phyloP scores from a whole-genome alignment of 768 basidiomycete genomes.

The Collybia sp. region DNA sequence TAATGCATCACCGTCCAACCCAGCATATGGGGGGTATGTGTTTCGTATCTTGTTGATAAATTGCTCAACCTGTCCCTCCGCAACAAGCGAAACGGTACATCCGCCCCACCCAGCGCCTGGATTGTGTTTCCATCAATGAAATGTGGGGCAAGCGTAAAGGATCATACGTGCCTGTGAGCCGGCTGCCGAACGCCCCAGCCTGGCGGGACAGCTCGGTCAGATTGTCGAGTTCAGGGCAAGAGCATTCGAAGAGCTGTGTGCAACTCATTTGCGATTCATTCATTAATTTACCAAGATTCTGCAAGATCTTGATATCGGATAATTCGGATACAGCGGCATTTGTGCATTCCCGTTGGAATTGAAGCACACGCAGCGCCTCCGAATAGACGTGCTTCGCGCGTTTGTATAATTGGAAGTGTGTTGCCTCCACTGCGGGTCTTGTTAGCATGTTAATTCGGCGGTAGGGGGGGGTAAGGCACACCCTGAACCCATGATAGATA shows the following conservation, averaged over 20 bases:
- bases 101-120: slow-evolving; percentile 90
- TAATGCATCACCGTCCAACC: slow-evolving; percentile 52
- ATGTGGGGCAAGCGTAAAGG: not conserved
- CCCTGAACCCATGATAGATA: slow-evolving; percentile 82
- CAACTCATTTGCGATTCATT: slow-evolving; percentile 76
- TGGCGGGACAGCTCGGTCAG: slow-evolving; percentile 58
- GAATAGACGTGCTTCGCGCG: slow-evolving; percentile 77
- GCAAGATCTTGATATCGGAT: slow-evolving; percentile 26
- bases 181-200: slow-evolving; percentile 75
- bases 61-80: slow-evolving; percentile 49
- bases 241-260: slow-evolving; percentile 67
- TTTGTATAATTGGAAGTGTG: slow-evolving; percentile 78
- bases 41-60: slow-evolving; percentile 62
- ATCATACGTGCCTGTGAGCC: slow-evolving; percentile 64
- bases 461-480: slow-evolving; percentile 24
- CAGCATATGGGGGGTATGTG: slow-evolving; percentile 62
- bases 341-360: slow-evolving; percentile 69
- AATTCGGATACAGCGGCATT: slow-evolving; percentile 16
- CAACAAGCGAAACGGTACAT: slow-evolving; percentile 79
- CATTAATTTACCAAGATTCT: slow-evolving; percentile 67
- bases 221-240: slow-evolving; percentile 73
- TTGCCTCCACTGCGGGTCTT: slow-evolving; percentile 58
- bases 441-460: slow-evolving; percentile 4
- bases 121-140: not conserved
- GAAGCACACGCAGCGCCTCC: slow-evolving; percentile 77